Conservation (phyloP, 2,329 filamentous ascomycete species). For the Cordyceps militaris region DNA sequence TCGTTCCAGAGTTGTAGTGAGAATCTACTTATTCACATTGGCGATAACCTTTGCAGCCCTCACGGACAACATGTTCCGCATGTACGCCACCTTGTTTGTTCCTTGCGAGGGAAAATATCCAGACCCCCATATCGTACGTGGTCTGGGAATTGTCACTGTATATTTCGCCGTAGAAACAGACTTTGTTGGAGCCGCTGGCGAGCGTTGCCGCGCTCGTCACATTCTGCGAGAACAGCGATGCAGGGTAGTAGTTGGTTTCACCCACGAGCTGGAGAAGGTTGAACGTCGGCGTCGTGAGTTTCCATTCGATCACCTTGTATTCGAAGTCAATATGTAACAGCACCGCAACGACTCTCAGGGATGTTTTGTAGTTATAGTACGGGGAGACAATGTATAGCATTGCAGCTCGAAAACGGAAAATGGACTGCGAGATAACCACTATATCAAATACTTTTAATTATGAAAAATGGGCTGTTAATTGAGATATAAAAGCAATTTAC, state of each 20-base stretch:
- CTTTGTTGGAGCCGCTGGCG: neutral
- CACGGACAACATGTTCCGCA: neutral
- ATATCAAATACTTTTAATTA: too few species aligned
- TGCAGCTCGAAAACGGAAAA: too few species aligned
- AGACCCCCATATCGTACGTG: neutral
- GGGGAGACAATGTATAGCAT: too few species aligned
- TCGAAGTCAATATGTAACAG: too few species aligned
- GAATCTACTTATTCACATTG: neutral
- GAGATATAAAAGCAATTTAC: too few species aligned
- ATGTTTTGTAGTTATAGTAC: too few species aligned
- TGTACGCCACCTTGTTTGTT: neutral
- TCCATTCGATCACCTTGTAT: too few species aligned
- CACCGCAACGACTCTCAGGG: too few species aligned
- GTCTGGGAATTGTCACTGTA: neutral
- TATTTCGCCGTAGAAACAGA: neutral
- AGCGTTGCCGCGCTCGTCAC: neutral
- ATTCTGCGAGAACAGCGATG: neutral
- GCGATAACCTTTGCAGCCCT: neutral
- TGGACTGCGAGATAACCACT: too few species aligned
- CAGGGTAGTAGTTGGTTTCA: neutral
- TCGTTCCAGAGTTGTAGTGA: neutral
- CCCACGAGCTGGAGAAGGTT: too few species aligned
- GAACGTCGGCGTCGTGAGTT: too few species aligned
- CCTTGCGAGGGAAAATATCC: neutral
- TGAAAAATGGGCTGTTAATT: too few species aligned